A percentile compares a stretch with the other conserved stretches of the same genome.
Evolutionary conservation across 2,329 filamentous ascomycete species (phyloP).

Genomic region (Claviceps paspali): DNA sequence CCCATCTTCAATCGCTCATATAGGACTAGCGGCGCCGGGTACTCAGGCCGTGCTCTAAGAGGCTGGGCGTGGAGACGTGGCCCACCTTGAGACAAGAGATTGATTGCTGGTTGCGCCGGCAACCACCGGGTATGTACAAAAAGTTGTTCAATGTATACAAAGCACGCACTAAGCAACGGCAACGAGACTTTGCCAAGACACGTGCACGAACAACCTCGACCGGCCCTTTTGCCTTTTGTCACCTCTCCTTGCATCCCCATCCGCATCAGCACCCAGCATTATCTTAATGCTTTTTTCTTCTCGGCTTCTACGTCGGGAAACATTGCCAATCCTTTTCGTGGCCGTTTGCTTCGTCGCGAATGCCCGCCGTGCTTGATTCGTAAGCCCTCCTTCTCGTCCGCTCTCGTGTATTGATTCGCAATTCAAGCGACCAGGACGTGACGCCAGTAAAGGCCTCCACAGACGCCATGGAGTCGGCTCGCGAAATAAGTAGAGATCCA

Average conservation of each 20-base stretch:
- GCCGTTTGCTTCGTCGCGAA: constrained; percentile 11
- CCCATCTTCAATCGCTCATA: not conserved
- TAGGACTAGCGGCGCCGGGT: not conserved
- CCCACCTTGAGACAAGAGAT: not conserved
- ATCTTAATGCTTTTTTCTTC: constrained; percentile 11
- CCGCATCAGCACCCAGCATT: constrained; percentile 12
- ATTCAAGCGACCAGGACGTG: no score
- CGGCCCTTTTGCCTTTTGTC: constrained; percentile 1
- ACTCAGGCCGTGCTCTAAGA: not conserved
- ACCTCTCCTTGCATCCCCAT: constrained; percentile 6
- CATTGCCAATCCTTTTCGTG: constrained; percentile 1
- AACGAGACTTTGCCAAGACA: constrained; percentile 4
- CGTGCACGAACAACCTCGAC: not conserved
- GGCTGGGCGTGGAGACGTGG: not conserved
- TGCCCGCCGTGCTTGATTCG: constrained; percentile 13
- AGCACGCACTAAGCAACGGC: constrained; percentile 7
- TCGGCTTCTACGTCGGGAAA: not conserved
- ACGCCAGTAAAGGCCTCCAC: no score
- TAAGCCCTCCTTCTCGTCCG: constrained; percentile 9
- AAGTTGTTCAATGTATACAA: constrained; percentile 25
- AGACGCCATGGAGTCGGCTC: no score
- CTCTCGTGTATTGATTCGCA: no score
- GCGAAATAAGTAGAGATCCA: no score
- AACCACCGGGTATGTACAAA: constrained; percentile 9
- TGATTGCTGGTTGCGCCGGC: constrained; percentile 12